A percentile compares a stretch with the other conserved stretches of the same genome.
phyloP scores from a whole-genome alignment of 352 stramenopile species.

The Phytophthora pistaciae region DNA sequence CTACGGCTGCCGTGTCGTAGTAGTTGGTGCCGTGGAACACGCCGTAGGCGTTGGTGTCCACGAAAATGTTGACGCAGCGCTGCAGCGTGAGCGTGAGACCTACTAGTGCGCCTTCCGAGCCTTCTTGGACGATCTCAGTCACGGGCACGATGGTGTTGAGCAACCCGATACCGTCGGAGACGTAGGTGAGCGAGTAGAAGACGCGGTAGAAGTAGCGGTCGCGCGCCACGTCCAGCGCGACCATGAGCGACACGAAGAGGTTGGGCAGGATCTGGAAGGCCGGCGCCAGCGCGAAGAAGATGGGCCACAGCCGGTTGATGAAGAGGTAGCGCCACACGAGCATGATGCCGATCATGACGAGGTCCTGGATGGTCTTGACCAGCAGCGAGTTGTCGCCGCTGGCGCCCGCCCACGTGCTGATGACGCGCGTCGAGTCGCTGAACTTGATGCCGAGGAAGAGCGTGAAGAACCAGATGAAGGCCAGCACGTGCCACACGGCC shows the following conservation, averaged over 20 bases:
- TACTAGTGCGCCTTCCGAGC: constrained; percentile 66
- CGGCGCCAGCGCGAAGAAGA: constrained; percentile 65
- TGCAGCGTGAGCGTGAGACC: constrained; percentile 70
- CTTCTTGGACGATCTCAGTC: constrained; percentile 75
- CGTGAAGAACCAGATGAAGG: constrained; percentile 71
- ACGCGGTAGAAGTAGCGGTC: constrained; percentile 69
- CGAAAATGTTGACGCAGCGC: constrained; percentile 64
- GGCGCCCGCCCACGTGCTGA: constrained; percentile 54
- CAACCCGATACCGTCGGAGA: constrained; percentile 62
- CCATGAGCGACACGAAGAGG: constrained; percentile 53
- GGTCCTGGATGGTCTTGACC: constrained; percentile 52
- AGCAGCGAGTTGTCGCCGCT: constrained; percentile 56
- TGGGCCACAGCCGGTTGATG: constrained; percentile 63
- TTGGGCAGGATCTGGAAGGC: constrained; percentile 60
- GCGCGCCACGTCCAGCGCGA: constrained; percentile 51
- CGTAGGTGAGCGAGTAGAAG: constrained; percentile 55
- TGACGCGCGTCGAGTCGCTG: constrained; percentile 47
- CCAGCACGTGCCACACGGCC: constrained; percentile 72
- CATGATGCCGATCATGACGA: constrained; percentile 68
- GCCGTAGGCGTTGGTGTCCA: constrained; percentile 57
- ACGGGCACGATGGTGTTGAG: constrained; percentile 68
- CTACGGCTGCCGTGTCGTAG: constrained; percentile 46
- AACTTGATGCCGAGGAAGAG: constrained; percentile 71
- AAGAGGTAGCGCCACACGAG: constrained; percentile 64
- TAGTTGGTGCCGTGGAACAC: constrained; percentile 62